Base-by-base conservation (phyloP, 2,329 filamentous ascomycete genomes). In the Ilyonectria robusta region DNA sequence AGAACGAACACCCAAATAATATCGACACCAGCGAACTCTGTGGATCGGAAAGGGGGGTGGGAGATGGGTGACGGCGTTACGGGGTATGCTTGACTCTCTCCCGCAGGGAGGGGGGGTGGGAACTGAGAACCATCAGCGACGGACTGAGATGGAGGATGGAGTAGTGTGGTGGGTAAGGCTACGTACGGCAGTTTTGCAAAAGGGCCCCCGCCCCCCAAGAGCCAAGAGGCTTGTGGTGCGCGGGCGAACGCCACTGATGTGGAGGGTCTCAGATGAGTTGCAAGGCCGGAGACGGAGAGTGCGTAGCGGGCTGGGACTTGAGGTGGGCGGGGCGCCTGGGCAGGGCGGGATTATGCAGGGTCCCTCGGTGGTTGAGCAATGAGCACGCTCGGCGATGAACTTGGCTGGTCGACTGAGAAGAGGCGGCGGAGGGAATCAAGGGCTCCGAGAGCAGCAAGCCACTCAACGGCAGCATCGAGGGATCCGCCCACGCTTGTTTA, bases 141-240 rank as follows among this genome's bases (percentile, higher is more conserved):
- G 48, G 46, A 59, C 56, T 33, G 47, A 54, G 62, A 68, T 65
- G 64, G 61, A 48, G 54, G 62, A 60, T 54, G 69, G 58, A 67
- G 66, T 64, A 67, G 68, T 60, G 69, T 65, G 75, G 31, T 75
- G 71, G 74, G 69, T 74, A 76, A 75, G 75, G 75, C 75, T 75
- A 74, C 69, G 75, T 72, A 75, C 75, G 75, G 75, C 75, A 77
- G 73, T 77, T 73, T 77, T 73, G 70, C 70, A 75, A 75, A 73
- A 72, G 70, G 67, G 62, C 68, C 71, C 72, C 72, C 68, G 65
- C 72, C 65, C 72, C 56, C 67, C 61, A 69, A 69, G 51, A 48
- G 23, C 51, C 51, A 60, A 59, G 48, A 70, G 68, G 66, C 58
- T 61, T 64, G 65, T 70, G 58, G 70, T 57, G 62, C 71, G 70